Evolutionary conservation across 129 eudicot species (phyloP).

Genomic region (Flaveria brownii): DNA sequence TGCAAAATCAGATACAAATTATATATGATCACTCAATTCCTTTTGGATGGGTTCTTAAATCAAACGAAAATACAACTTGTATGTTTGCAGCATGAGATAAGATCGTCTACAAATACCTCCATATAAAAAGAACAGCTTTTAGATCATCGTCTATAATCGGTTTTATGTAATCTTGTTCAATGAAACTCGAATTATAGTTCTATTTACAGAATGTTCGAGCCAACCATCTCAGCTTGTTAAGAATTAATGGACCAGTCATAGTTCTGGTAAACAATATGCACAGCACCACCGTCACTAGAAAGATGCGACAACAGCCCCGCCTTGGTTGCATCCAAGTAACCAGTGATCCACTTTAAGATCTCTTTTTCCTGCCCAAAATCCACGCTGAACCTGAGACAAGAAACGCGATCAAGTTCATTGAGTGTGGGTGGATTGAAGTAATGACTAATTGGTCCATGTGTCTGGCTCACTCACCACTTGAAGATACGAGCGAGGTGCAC

Average conservation of each 20-base stretch:
- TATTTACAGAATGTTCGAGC: conserved; percentile 29
- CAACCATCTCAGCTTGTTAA: conserved; percentile 21
- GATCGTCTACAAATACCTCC: conserved; percentile 12
- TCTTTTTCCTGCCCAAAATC: conserved; percentile 93
- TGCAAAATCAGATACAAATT: conserved; percentile 17
- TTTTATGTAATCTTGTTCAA: conserved; percentile 26
- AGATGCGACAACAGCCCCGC: conserved; percentile 90
- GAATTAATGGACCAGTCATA: conserved; percentile 80
- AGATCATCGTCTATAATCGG: conserved; percentile 20
- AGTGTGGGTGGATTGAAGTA: neutral
- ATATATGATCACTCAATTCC: conserved; percentile 37
- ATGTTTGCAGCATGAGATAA: neutral
- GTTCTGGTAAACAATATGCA: conserved; percentile 67
- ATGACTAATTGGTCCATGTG: neutral
- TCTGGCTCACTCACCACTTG: conserved; percentile 59
- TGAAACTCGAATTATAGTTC: conserved; percentile 19
- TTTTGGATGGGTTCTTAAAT: conserved; percentile 42
- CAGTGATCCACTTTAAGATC: conserved; percentile 64
- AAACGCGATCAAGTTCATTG: neutral
- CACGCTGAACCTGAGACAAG: conserved; percentile 63
- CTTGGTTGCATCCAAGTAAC: conserved; percentile 76
- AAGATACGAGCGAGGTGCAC: conserved; percentile 70
- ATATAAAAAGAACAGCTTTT: conserved; percentile 5
- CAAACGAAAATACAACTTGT: conserved; percentile 30
- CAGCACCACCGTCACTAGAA: conserved; percentile 65